Conservation (phyloP, 2,329 filamentous ascomycete species). For the Curvularia eragrostidis region DNA sequence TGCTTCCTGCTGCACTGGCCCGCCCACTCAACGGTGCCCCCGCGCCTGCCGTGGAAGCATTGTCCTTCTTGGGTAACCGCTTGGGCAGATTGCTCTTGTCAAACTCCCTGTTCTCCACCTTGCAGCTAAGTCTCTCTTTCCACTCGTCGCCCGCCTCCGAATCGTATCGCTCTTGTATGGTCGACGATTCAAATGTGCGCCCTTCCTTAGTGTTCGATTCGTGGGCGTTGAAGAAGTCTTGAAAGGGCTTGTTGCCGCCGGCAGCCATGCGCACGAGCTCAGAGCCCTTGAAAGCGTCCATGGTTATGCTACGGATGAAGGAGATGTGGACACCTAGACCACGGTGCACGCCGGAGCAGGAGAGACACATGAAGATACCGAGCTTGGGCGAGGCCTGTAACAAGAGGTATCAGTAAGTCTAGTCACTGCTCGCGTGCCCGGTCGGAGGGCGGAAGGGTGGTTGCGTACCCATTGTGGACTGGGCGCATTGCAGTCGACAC, state of each 20-base stretch:
- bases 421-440: conserved; percentile 12
- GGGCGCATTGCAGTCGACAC: conserved; percentile 94
- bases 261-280: conserved; percentile 94
- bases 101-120: conserved; percentile 88
- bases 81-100: conserved; percentile 71
- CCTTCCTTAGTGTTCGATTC: conserved; percentile 54
- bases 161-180: conserved; percentile 88
- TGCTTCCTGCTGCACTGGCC: conserved; percentile 45
- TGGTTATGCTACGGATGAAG: conserved; percentile 95
- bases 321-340: conserved; percentile 97
- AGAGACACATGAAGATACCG: conserved; percentile 97
- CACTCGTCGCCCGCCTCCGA: conserved; percentile 92
- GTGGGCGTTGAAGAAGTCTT: conserved; percentile 77
- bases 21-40: conserved; percentile 42
- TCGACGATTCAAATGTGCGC: conserved; percentile 78
- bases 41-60: conserved; percentile 28
- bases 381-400: conserved; percentile 83
- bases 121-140: conserved; percentile 86
- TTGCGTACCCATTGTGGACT: conserved; percentile 91
- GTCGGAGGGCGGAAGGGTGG: conserved; percentile 14
- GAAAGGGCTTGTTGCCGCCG: conserved; percentile 89
- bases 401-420: conserved; percentile 26
- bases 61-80: conserved; percentile 45
- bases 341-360: conserved; percentile 92
- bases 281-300: conserved; percentile 95